Conservation (phyloP, 495 filamentous ascomycete species). For the Chlorociboria aeruginascens region DNA sequence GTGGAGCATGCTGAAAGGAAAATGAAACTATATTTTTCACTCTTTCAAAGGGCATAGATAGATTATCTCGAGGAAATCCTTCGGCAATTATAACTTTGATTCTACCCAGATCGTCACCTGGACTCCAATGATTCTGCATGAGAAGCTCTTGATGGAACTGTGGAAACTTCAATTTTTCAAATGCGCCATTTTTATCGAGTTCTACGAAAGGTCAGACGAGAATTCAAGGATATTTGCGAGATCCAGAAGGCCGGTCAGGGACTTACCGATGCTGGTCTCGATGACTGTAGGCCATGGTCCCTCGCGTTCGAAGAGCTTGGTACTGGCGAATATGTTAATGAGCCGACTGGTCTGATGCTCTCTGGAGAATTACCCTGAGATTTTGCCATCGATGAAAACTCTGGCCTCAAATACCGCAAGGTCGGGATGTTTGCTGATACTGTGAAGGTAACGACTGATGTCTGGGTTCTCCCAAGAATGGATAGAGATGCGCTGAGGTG, state of each 20-base stretch:
- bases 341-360: neutral
- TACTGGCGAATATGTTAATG: neutral
- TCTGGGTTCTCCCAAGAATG: constrained; percentile 67
- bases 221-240: neutral
- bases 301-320: constrained; percentile 16
- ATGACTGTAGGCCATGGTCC: constrained; percentile 48
- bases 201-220: constrained; percentile 27
- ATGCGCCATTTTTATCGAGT: constrained; percentile 49
- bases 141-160: constrained; percentile 61
- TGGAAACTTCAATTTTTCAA: constrained; percentile 58
- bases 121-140: constrained; percentile 59
- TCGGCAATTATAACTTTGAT: constrained; percentile 73
- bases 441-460: constrained; percentile 46
- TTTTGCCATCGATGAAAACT: constrained; percentile 57
- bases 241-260: neutral
- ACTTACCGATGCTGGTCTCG: constrained; percentile 35
- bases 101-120: constrained; percentile 55
- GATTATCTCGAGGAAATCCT: constrained; percentile 44
- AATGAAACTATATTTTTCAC: constrained; percentile 67
- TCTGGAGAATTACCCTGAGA: constrained; percentile 38
- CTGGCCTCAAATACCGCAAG: constrained; percentile 53
- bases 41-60: constrained; percentile 47
- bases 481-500: constrained; percentile 63
- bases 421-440: constrained; percentile 49
- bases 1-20: constrained; percentile 77